These are phyloP conservation scores for Hortaea werneckii DNA, from an alignment of 2,329 filamentous ascomycete genomes.

Conservation along the genomic window DNA sequence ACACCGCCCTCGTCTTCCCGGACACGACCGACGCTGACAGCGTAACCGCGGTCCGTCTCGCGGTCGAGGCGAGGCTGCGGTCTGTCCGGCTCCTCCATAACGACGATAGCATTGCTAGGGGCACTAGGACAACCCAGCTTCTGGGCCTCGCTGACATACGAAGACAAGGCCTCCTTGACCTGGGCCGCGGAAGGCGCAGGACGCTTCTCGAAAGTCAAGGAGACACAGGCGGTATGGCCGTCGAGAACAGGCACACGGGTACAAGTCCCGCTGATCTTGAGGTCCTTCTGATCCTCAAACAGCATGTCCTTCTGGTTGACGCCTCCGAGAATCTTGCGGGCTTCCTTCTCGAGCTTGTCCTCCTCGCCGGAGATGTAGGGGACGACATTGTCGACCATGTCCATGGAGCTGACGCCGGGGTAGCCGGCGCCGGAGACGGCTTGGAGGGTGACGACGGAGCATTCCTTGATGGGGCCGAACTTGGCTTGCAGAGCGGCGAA, in stretches of 20 bases:
- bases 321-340: constrained; percentile 80
- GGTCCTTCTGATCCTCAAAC: constrained; percentile 62
- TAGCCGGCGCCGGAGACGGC: constrained; percentile 89
- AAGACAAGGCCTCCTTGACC: constrained; percentile 67
- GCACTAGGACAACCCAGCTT: constrained; percentile 78
- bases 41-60: constrained; percentile 75
- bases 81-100: constrained; percentile 80
- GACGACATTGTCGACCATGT: constrained; percentile 91
- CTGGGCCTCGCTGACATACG: constrained; percentile 74
- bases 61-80: constrained; percentile 87
- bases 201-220: constrained; percentile 66
- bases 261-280: constrained; percentile 77
- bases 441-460: constrained; percentile 89
- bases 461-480: constrained; percentile 66
- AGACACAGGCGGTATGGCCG: constrained; percentile 91
- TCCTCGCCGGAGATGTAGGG: constrained; percentile 91
- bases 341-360: constrained; percentile 90
- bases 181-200: constrained; percentile 65
- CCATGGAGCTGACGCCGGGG: constrained; percentile 84
- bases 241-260: constrained; percentile 92
- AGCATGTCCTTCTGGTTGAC: constrained; percentile 62
- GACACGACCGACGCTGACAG: constrained; percentile 80
- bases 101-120: constrained; percentile 67
- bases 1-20: constrained; percentile 78
- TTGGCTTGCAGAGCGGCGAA: constrained; percentile 79